A percentile compares a stretch with the other conserved stretches of the same genome.
These are phyloP conservation scores for Prunus padus DNA, from an alignment of 306 rosid species.

Conservation along the genomic window DNA sequence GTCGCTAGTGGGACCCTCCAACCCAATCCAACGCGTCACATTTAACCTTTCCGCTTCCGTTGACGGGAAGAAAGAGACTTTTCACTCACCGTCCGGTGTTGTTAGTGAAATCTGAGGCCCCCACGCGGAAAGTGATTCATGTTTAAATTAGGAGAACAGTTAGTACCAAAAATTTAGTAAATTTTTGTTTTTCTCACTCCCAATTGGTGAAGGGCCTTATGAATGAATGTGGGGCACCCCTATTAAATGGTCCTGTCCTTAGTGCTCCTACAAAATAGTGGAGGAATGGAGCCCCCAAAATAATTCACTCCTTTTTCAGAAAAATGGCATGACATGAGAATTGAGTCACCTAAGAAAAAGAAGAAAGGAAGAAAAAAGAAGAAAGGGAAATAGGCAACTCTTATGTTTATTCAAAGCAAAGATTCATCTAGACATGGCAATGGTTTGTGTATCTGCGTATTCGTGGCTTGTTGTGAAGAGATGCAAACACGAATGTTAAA, in stretches of 20 bases:
- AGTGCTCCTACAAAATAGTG: background rate
- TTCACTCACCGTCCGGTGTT: background rate
- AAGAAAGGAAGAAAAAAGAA: no score
- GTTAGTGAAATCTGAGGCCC: background rate
- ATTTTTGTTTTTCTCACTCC: background rate
- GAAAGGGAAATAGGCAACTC: no score
- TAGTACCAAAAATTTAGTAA: background rate
- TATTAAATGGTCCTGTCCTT: background rate
- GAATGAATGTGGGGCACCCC: background rate
- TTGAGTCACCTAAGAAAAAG: no score
- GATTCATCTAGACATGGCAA: no score
- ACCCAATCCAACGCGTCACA: slow-evolving; percentile 2
- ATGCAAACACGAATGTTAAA: no score
- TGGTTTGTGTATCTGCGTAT: no score
- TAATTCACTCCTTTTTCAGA: background rate
- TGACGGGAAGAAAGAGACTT: background rate
- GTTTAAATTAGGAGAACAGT: background rate
- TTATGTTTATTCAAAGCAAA: no score
- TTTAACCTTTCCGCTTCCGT: background rate
- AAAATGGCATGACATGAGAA: background rate
- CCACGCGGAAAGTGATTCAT: background rate
- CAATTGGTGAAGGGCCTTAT: background rate
- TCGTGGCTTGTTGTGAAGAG: no score
- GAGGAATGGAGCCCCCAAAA: background rate
- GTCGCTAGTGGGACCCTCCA: slow-evolving; percentile 1